Conservation (phyloP, 2,329 filamentous ascomycete species). For the Fusarium sambucinum region DNA sequence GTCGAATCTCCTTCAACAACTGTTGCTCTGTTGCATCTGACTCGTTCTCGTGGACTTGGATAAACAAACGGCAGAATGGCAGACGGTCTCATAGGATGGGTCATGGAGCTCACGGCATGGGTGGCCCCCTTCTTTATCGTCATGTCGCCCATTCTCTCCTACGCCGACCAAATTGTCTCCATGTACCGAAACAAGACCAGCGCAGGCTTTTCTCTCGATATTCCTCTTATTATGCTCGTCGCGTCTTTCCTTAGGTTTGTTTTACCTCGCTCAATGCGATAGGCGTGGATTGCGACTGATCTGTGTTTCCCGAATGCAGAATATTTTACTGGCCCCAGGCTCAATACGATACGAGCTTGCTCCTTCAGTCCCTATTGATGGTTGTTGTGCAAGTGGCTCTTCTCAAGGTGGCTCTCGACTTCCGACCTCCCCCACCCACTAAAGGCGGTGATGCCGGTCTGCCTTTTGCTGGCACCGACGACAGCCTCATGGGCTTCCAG, state of each 20-base stretch:
- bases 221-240: slow-evolving; percentile 78
- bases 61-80: slow-evolving; percentile 20
- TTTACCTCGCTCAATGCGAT: neutral
- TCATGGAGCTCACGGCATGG: slow-evolving; percentile 59
- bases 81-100: slow-evolving; percentile 38
- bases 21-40: slow-evolving; percentile 3
- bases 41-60: neutral
- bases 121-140: slow-evolving; percentile 73
- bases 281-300: slow-evolving; percentile 33
- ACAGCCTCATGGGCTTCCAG: slow-evolving; percentile 55
- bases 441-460: slow-evolving; percentile 70
- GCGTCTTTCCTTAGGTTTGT: slow-evolving; percentile 73
- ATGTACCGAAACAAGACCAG: slow-evolving; percentile 75
- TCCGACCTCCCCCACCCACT: slow-evolving; percentile 70
- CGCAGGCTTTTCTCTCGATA: slow-evolving; percentile 77
- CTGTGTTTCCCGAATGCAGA: slow-evolving; percentile 54
- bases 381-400: slow-evolving; percentile 72
- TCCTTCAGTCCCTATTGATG: slow-evolving; percentile 75
- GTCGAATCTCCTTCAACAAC: slow-evolving; percentile 7
- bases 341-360: slow-evolving; percentile 71
- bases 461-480: slow-evolving; percentile 70
- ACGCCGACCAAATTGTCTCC: slow-evolving; percentile 73
- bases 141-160: slow-evolving; percentile 72
- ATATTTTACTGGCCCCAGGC: slow-evolving; percentile 78
- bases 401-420: slow-evolving; percentile 76